Conservation (phyloP, 345 rosid genomes). For the Microthlaspi erraticum region DNA sequence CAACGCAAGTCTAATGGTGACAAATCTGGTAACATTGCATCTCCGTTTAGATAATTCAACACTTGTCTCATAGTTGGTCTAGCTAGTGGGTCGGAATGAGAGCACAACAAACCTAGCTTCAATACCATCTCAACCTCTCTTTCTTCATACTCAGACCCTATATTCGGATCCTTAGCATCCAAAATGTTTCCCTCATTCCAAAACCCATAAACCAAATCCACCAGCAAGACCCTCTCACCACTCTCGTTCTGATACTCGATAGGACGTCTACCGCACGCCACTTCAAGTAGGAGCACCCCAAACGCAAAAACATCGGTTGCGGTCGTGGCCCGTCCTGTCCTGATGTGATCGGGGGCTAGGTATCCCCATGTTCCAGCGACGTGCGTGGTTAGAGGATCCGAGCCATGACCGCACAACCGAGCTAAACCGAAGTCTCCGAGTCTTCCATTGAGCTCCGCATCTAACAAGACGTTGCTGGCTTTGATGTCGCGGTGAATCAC, state of each 20-base stretch:
- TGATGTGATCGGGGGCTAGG: slow-evolving; percentile 73
- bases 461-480: slow-evolving; percentile 75
- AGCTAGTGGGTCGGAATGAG: slow-evolving; percentile 46
- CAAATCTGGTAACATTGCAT: slow-evolving; percentile 47
- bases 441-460: slow-evolving; percentile 65
- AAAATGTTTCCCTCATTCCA: too few relatives aligned
- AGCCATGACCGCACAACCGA: slow-evolving; percentile 65
- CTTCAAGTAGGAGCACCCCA: too few relatives aligned
- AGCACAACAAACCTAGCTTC: slow-evolving; percentile 72
- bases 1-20: slow-evolving; percentile 8
- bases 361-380: slow-evolving; percentile 87
- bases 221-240: too few relatives aligned
- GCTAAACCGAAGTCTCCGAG: slow-evolving; percentile 90
- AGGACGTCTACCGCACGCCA: slow-evolving; percentile 60
- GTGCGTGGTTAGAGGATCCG: slow-evolving; percentile 38
- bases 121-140: slow-evolving; percentile 56
- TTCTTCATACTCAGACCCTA: slow-evolving; percentile 21
- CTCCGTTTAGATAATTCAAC: slow-evolving; percentile 60
- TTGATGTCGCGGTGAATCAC: slow-evolving; percentile 83
- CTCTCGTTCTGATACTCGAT: slow-evolving; percentile 8
- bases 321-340: slow-evolving; percentile 14
- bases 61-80: slow-evolving; percentile 72
- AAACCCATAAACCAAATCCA: too few relatives aligned
- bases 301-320: too few relatives aligned
- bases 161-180: too few relatives aligned